Conservation (phyloP, 768 basidiomycete genomes). For the Boletales sp. region DNA sequence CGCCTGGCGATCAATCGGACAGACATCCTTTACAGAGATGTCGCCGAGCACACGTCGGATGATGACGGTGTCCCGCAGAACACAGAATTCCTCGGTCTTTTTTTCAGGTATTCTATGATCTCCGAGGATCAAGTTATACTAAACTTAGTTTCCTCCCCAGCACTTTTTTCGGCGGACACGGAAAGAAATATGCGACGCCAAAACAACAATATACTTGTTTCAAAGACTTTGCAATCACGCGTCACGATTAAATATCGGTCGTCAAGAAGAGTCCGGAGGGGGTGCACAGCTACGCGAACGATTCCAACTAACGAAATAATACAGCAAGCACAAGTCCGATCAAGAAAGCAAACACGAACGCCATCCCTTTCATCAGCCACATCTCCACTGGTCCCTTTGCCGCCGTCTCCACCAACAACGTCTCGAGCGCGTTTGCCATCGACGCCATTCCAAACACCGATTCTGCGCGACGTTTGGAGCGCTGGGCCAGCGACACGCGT, state of each 20-base stretch:
- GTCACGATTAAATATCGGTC: slow-evolving; percentile 13
- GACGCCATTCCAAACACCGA: slow-evolving; percentile 72
- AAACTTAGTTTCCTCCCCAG: slow-evolving; percentile 30
- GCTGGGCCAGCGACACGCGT: slow-evolving; percentile 40
- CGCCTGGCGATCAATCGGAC: slow-evolving; percentile 44
- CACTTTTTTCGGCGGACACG: slow-evolving; percentile 80
- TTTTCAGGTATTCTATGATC: slow-evolving; percentile 61
- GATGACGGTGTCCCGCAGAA: slow-evolving; percentile 6
- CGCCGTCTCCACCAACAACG: slow-evolving; percentile 50
- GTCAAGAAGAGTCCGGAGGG: no score
- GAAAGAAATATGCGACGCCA: slow-evolving; percentile 61
- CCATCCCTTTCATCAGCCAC: slow-evolving; percentile 15
- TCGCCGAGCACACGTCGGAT: slow-evolving; percentile 7
- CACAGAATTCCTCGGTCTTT: slow-evolving; percentile 52
- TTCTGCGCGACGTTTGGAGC: slow-evolving; percentile 60
- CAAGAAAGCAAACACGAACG: slow-evolving; percentile 17
- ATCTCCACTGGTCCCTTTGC: slow-evolving; percentile 45
- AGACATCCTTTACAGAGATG: slow-evolving; percentile 63
- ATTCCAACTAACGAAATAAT: slow-evolving; percentile 6
- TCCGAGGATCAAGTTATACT: not conserved
- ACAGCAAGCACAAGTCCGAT: slow-evolving; percentile 23
- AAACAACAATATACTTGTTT: slow-evolving; percentile 76
- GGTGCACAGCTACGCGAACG: no score
- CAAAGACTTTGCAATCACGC: slow-evolving; percentile 57
- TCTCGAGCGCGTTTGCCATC: slow-evolving; percentile 62